These are phyloP conservation scores for Cavenderia fasciculata DNA, from an alignment of 78 protist species.

Conservation along the genomic window DNA sequence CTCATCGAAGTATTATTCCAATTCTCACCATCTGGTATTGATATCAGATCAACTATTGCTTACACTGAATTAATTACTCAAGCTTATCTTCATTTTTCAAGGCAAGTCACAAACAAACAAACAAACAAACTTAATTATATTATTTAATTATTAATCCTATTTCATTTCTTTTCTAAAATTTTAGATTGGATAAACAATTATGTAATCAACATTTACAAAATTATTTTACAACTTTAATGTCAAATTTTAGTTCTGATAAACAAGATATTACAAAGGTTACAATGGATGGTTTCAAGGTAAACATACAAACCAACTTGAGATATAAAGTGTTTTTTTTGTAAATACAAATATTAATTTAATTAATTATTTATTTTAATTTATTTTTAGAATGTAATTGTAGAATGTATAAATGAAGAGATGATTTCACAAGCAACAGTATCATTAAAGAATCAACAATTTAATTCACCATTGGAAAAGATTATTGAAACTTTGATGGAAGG, in stretches of 20 bases:
- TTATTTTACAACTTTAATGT: conserved; percentile 39
- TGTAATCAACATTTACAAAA: conserved; percentile 42
- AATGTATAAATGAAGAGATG: conserved; percentile 40
- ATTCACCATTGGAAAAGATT: conserved; percentile 21
- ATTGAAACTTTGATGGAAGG: conserved; percentile 1
- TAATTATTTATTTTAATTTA: background rate
- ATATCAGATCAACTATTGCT: conserved; percentile 4
- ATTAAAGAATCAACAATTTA: background rate
- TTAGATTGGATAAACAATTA: conserved; percentile 21
- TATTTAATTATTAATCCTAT: background rate
- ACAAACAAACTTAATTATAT: background rate
- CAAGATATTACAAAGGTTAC: conserved; percentile 19
- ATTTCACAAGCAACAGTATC: conserved; percentile 18
- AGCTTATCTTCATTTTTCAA: conserved; percentile 12
- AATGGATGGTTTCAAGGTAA: conserved; percentile 57
- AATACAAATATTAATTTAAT: no score
- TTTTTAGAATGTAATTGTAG: conserved; percentile 17
- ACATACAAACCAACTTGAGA: background rate
- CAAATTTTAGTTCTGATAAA: conserved; percentile 57
- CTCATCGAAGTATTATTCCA: conserved; percentile 46
- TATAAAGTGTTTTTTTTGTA: no score
- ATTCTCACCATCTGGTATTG: conserved; percentile 46
- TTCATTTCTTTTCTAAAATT: background rate
- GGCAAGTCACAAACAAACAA: background rate
- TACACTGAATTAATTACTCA: conserved; percentile 60